A percentile compares a stretch with the other conserved stretches of the same genome.
phyloP scores from a whole-genome alignment of 2,329 filamentous ascomycete species.

The Fusarium anguioides region DNA sequence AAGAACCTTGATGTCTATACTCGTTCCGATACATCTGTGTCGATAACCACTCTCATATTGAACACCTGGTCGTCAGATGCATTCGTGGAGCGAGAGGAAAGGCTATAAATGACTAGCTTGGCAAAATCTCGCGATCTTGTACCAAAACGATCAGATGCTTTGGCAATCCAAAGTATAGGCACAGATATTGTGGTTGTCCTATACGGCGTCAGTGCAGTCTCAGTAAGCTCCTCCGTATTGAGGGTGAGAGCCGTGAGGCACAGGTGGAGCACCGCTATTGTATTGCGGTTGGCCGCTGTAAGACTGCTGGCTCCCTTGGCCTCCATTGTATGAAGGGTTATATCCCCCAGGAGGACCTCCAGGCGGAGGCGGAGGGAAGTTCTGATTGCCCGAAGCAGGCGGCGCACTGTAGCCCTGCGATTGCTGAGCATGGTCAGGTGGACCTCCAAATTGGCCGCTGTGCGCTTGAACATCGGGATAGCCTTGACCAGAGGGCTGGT shows the following conservation, averaged over 20 bases:
- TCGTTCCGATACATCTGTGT: constrained; percentile 21
- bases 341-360: constrained; percentile 43
- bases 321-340: constrained; percentile 45
- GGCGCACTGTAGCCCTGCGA: constrained; percentile 38
- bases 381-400: constrained; percentile 33
- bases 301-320: constrained; percentile 45
- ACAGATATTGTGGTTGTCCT: constrained; percentile 9
- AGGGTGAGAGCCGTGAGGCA: constrained; percentile 50
- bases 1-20: constrained; percentile 28
- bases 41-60: constrained; percentile 19
- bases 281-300: constrained; percentile 47
- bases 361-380: constrained; percentile 43
- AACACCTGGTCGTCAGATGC: constrained; percentile 18
- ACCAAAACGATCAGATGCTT: constrained; percentile 10
- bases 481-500: constrained; percentile 37
- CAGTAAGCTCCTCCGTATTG: constrained; percentile 44
- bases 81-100: constrained; percentile 17
- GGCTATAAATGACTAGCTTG: constrained; percentile 19
- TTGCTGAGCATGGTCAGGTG: constrained; percentile 41
- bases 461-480: constrained; percentile 37
- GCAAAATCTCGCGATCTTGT: constrained; percentile 28
- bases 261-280: constrained; percentile 42
- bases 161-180: constrained; percentile 1
- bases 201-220: constrained; percentile 8
- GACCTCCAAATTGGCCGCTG: constrained; percentile 35